Evolutionary conservation across 2,329 filamentous ascomycete genomes (phyloP), one percentile per base, ranked within the genome.

Genomic region (Xylariaceae sp.): DNA sequence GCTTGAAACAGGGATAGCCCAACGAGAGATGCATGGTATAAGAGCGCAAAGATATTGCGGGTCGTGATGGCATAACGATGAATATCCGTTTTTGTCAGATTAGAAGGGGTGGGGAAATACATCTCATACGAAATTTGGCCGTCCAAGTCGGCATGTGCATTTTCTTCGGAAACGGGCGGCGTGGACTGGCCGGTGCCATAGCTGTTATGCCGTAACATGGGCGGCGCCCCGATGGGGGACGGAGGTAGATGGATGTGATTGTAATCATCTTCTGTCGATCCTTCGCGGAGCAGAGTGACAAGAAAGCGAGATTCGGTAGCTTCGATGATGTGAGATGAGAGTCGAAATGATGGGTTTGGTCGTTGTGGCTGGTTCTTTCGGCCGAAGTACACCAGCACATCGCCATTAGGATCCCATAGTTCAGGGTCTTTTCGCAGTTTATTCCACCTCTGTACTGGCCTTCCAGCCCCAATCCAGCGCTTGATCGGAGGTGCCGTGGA

Each of bases 21-120:
- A 2, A 90, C 87, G 0, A 90, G 76, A 0, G 87, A 87, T 19
- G 84, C 83, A 48, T 84, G 80, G 65, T 85, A 87, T 2, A 90
- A 71, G 29, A 90, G 73, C 0, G 87, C 87, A 64, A 91, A 85
- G 40, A 90, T 82, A 65, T 90, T 91, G 17, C 88, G 82, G 1
- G 87, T 87, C 0, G 87, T 87, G 43, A 90, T 79, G 62, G 87
- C 84, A 61, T 88, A 79, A 1, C 84, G 77, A 1, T 81, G 76
- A 51, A 79, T 80, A 37, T 80, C 82, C 16, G 71, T 71, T 66
- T 72, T 79, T 64, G 67, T 78, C 34, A 82, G 65, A 33, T 81
- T 78, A 1, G 77, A 62, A 0, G 85, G 85, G 0, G 84, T 78
- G 0, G 86, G 80, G 58, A 90, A 87, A 73, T 82, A 85, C 70